phyloP scores from a whole-genome alignment of 345 rosid species.

The Murraya koenigii region DNA sequence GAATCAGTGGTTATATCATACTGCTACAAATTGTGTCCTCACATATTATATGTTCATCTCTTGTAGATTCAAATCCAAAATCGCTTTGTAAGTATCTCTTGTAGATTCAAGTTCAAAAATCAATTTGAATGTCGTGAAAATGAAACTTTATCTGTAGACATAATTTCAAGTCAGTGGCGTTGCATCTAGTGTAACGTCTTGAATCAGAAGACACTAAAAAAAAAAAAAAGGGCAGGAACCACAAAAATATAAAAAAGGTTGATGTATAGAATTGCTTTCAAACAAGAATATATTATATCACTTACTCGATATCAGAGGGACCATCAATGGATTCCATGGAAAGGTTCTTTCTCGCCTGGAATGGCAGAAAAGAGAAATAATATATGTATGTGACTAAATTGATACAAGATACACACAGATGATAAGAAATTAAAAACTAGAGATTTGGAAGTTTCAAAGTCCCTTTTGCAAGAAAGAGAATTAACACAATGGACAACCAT shows the following conservation, averaged over 20 bases:
- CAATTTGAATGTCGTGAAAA: neutral
- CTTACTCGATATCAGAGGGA: constrained; percentile 66
- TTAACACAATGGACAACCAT: neutral
- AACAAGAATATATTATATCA: constrained; percentile 27
- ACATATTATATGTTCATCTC: neutral
- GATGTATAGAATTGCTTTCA: neutral
- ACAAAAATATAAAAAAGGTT: constrained; percentile 2
- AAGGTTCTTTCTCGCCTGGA: constrained; percentile 79
- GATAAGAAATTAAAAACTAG: neutral
- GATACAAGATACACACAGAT: neutral
- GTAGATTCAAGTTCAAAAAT: neutral
- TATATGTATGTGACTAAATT: neutral
- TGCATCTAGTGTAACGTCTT: neutral
- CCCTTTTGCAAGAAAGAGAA: constrained; percentile 2
- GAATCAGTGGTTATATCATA: neutral
- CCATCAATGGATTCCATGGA: constrained; percentile 74
- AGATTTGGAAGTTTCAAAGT: neutral
- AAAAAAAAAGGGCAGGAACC: neutral
- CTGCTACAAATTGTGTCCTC: neutral
- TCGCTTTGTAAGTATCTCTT: neutral
- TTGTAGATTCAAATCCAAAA: neutral
- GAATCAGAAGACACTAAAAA: neutral
- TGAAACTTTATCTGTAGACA: neutral
- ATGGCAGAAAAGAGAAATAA: constrained; percentile 14
- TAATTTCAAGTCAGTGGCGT: constrained; percentile 1